These are phyloP conservation scores for Striga asiatica DNA, from an alignment of 257 asterid species.

Conservation along the genomic window DNA sequence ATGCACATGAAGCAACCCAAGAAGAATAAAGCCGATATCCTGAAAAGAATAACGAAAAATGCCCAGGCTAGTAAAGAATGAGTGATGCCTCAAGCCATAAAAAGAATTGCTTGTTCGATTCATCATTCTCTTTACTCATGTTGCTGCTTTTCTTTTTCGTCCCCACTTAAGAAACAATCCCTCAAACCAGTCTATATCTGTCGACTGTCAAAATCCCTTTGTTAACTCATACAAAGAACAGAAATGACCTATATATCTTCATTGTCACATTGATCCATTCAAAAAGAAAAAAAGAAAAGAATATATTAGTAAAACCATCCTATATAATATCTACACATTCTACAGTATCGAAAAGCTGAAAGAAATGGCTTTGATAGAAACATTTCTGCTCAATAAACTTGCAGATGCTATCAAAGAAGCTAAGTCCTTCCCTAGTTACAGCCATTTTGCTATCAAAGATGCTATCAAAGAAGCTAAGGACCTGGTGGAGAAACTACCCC, in stretches of 20 bases:
- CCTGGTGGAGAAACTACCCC: background rate
- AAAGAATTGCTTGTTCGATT: constrained; percentile 7
- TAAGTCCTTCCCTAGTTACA: background rate
- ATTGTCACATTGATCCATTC: too few relatives aligned
- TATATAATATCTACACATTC: too few relatives aligned
- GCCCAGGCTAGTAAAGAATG: too few relatives aligned
- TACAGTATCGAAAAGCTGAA: background rate
- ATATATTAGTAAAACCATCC: background rate
- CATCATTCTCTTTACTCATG: background rate
- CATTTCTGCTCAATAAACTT: constrained; percentile 16
- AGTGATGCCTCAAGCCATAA: background rate
- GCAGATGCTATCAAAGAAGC: background rate
- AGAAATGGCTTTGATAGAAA: constrained; percentile 22
- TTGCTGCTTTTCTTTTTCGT: too few relatives aligned
- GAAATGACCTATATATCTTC: background rate
- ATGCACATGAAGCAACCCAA: too few relatives aligned
- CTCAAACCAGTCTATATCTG: background rate
- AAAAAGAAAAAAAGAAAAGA: background rate
- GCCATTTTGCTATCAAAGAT: background rate
- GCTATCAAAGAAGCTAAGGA: constrained; percentile 9
- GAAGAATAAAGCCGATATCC: too few relatives aligned
- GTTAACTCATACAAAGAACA: background rate
- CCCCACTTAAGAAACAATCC: background rate
- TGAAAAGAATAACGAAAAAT: too few relatives aligned
- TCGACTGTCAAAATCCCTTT: too few relatives aligned